Evolutionary conservation across 345 rosid genomes (phyloP), one percentile per base, ranked within the genome.

Genomic region (Melaleuca quinquenervia): DNA sequence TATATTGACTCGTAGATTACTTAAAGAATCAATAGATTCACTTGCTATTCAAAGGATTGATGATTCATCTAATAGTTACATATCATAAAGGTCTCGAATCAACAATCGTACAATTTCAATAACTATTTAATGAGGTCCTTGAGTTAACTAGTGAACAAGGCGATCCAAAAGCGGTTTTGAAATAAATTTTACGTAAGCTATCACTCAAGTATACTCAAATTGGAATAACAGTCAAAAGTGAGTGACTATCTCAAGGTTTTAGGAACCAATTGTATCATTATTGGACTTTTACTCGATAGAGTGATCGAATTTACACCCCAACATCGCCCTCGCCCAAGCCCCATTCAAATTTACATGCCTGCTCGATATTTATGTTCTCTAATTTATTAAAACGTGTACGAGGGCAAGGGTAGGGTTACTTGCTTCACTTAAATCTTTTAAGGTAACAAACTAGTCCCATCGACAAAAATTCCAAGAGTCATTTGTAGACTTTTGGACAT

Each of bases 21-120:
- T 41, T 41, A 2, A 41, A 41, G 41, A 41, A 41, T 41, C 41
- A 41, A 18, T 18, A 51, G 15, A 51, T 16, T 51, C 60, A 55
- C 13, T 55, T 55, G 60, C n/a, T 0, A 55, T 9, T 24, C 9
- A 24, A 13, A 55, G 26, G 5, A 24, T 55, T 55, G 2, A 0
- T 13, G 1, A 55, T 55, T 55, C 60, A 55, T 27, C 27, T 55
- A 24, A 55, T 24, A 24, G n/a, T 55, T 55, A 55, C 27, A 24
- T 55, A 55, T 55, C 60, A 22, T 55, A 24, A 10, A 24, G 60
- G 60, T 27, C 0, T 55, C 0, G 7, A 55, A 55, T 55, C 7
- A 10, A 5, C 27, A 24, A 55, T 22, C 12, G 26, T 24, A 22
- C 60, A 55, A 9, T 55, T 55, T 22, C 2, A 13, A 24, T 24